Conservation (phyloP, 768 basidiomycete genomes). For the Boletus coccyginus region DNA sequence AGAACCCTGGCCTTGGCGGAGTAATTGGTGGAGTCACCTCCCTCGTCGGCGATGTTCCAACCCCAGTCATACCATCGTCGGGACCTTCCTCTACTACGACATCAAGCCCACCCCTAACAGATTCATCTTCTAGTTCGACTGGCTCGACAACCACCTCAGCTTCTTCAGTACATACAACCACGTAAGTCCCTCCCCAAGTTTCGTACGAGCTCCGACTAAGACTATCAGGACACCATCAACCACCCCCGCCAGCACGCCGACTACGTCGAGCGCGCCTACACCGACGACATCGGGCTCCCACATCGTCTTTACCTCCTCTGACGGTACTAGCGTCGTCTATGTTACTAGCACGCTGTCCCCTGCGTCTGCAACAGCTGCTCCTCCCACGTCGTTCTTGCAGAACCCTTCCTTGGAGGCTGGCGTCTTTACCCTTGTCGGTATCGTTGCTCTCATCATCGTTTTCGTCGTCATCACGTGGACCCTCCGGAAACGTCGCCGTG, state of each 20-base stretch:
- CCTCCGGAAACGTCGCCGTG: conserved; percentile 48
- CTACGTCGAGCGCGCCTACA: conserved; percentile 4
- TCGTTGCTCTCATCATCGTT: conserved; percentile 46
- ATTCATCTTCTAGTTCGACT: conserved; percentile 24
- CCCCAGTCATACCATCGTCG: conserved; percentile 14
- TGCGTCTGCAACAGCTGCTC: conserved; percentile 20
- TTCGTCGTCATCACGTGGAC: conserved; percentile 43
- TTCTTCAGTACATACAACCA: conserved; percentile 3
- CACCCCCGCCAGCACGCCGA: conserved; percentile 12
- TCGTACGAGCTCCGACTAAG: not conserved
- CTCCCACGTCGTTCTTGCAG: conserved; percentile 49
- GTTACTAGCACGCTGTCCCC: conserved; percentile 32
- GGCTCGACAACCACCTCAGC: conserved; percentile 20
- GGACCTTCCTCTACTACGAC: conserved; percentile 13
- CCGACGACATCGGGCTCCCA: conserved; percentile 20
- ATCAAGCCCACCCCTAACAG: conserved; percentile 20
- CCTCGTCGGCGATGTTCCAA: conserved; percentile 10
- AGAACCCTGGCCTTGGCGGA: conserved; percentile 3
- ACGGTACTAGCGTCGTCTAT: conserved; percentile 26
- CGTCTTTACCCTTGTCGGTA: conserved; percentile 52
- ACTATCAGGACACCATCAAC: conserved; percentile 9
- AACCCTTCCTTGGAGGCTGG: conserved; percentile 64
- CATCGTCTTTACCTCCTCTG: conserved; percentile 21
- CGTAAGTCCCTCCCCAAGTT: conserved; percentile 18
- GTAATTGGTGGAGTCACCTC: conserved; percentile 14